Evolutionary conservation across 2,329 filamentous ascomycete genomes (phyloP), one percentile per base, ranked within the genome.

Genomic region (Fusarium sp.): DNA sequence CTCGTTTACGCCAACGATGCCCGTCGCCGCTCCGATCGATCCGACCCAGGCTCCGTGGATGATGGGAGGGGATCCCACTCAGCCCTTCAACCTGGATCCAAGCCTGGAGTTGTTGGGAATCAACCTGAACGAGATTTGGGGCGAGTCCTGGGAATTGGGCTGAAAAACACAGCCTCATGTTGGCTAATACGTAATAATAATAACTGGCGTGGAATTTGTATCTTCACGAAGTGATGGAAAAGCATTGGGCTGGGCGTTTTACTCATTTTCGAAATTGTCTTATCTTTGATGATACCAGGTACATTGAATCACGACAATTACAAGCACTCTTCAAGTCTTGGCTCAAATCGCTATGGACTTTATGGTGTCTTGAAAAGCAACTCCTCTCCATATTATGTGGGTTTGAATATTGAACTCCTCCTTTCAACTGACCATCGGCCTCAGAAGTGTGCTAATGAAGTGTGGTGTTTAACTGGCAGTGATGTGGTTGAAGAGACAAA

Each of bases 81-180:
- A 81, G 69, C 79, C 77, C 1, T 82, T 85, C 48, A 86, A 86
- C 67, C 82, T 85, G 30, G 86, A 87, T 59, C 85, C 86, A 63
- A 87, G 82, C 70, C 81, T 87, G 51, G 86, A 87, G 72, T 77
- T 85, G 45, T 77, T 87, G 50, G 86, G 85, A 5, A 80, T 86
- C 56, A 86, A 87, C 66, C 75, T 88, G 53, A 86, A 87, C 63
- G 85, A 87, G 68, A 78, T 88, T 55, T 88, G 86, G 86, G 85
- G 84, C 42, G 85, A 86, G 67, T 80, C 80, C 55, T 83, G 82
- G 82, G 81, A 82, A 68, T 73, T 81, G 63, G 80, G 80, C 59
- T 81, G 72, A 76, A 58, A 40, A 51, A 46, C 48, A 20, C 32
- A 47, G 40, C 30, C 43, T 23, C 42, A 43, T 59, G 34, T 55